Evolutionary conservation across 208 protist genomes (phyloP).

Genomic region (Naegleria gruberi): DNA sequence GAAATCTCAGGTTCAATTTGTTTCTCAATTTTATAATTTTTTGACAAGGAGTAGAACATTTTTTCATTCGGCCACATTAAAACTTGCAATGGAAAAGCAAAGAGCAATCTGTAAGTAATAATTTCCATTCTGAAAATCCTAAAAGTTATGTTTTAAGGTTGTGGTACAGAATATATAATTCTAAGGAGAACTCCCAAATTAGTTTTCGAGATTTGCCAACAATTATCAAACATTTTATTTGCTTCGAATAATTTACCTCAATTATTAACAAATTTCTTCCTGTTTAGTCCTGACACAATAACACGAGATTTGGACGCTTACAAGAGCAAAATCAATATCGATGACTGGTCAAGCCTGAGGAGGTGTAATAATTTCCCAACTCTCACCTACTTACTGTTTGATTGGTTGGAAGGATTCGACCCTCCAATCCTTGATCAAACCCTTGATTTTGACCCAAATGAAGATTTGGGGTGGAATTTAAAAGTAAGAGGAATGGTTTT

Average conservation of each 20-base stretch:
- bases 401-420: neutral
- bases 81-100: neutral
- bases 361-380: neutral
- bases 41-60: neutral
- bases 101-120: neutral
- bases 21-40: constrained; percentile 54
- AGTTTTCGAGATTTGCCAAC: neutral
- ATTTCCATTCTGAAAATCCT: neutral
- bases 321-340: neutral
- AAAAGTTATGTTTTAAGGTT: neutral
- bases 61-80: neutral
- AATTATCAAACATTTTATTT: neutral
- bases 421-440: neutral
- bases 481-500: neutral
- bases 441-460: too few relatives aligned
- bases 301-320: neutral
- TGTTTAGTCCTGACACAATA: neutral
- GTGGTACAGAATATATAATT: neutral
- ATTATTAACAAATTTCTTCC: neutral
- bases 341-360: neutral
- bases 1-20: constrained; percentile 62
- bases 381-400: neutral
- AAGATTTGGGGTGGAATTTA: too few relatives aligned
- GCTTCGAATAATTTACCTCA: neutral
- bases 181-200: neutral